Conservation (phyloP, 148 eudicot species). For the Hydrangea macrophylla region DNA sequence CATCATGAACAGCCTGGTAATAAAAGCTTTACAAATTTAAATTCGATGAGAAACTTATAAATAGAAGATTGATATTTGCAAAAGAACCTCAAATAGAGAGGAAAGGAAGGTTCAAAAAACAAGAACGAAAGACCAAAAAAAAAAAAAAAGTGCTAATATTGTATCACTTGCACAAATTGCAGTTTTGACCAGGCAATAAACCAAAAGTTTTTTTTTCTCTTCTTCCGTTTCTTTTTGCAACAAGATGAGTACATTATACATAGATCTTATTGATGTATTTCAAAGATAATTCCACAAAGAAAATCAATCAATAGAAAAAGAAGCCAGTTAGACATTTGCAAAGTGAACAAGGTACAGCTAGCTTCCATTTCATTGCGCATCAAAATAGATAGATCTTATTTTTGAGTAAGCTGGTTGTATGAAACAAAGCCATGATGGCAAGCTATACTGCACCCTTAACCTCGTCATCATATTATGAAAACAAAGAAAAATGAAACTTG, state of each 20-base stretch:
- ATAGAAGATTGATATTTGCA: background rate
- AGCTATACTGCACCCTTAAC: background rate
- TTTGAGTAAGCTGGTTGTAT: background rate
- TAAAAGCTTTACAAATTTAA: background rate
- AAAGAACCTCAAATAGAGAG: background rate
- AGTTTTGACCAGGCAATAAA: background rate
- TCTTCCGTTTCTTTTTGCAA: background rate
- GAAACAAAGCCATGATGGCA: background rate
- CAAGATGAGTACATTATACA: background rate
- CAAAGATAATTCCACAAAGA: too few relatives aligned
- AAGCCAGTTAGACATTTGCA: background rate
- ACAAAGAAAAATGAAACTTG: background rate
- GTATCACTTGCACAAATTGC: constrained; percentile 1
- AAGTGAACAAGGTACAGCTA: background rate
- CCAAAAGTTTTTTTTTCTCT: background rate
- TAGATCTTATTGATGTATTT: too few relatives aligned
- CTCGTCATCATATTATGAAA: background rate
- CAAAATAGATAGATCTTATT: constrained; percentile 1
- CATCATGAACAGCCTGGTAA: constrained; percentile 94
- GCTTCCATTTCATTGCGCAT: background rate
- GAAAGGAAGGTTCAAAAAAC: too few relatives aligned
- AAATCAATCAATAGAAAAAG: background rate
- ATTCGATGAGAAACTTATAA: background rate
- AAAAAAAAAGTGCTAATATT: background rate
- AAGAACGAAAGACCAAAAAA: too few relatives aligned